Evolutionary conservation across 2,329 filamentous ascomycete species (phyloP), one percentile per base, ranked within the genome.

Genomic region (Apiospora aurea): DNA sequence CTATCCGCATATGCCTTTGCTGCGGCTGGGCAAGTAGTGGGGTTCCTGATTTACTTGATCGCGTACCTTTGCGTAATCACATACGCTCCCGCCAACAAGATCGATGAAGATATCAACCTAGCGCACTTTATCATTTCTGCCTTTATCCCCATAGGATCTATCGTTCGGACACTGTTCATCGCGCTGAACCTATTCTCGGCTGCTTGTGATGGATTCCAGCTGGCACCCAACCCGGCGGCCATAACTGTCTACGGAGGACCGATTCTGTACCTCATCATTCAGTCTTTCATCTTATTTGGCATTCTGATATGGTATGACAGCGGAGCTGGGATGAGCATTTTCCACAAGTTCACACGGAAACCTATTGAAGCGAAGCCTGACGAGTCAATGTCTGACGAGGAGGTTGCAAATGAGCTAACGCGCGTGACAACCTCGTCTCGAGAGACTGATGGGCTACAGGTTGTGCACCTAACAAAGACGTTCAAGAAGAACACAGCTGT

Each of bases 1-100:
- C 87, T 97, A 7, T 92, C 93, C 5, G 91, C 95, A 0, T 98
- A 96, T 80, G 95, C 94, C 0, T 93, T 96, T 79, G 90, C 93
- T 1, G 93, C 94, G 0, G 93, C 92, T 24, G 88, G 90, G 21
- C 94, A 97, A 81, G 92, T 92, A 10, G 84, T 93, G 14, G 83
- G 92, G 75, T 93, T 95, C 78, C 82, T 95, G 26, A 80, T 91
- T 18, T 95, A 94, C 79, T 85, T 95, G 73, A 89, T 95, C 76
- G 89, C 88, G 1, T 94, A 93, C 79, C 85, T 94, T 80, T 87
- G 85, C 69, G 91, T 94, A 41, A 84, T 96, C 73, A 96, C 93
- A 0, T 97, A 94, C 78, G 87, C 91, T 0, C 90, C 92, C 0
- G 88, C 92, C 14, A 88, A 91, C 72, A 86, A 87, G 71, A 91